Evolutionary conservation across 108 stramenopile genomes (phyloP), one percentile per base, ranked within the genome.

Genomic region (Nannochloropsis gaditana): DNA sequence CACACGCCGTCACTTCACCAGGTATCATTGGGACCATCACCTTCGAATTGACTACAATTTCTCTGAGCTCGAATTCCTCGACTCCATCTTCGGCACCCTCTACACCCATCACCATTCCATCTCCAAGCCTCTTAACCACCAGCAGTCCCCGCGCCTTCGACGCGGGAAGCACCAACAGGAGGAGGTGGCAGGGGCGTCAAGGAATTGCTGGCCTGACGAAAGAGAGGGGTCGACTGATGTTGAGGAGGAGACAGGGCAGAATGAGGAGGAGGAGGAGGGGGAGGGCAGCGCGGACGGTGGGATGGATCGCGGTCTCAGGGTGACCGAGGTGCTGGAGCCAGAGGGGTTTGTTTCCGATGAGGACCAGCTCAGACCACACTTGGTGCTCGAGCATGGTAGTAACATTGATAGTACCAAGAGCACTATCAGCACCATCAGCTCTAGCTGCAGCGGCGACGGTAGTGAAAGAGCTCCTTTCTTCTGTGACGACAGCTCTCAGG

Each of bases 11-110:
- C 59, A 3, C 59, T 3, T n/a, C 1, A 15, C 6, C n/a, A 73
- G 59, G 59, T 73, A 73, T n/a, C 59, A 73, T n/a, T 73, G 59
- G 59, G 59, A 73, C 8, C 59, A 73, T n/a, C 59, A 73, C 59
- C 59, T 73, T 15, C 59, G 59, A 4, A 73, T 73, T n/a, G 59
- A 73, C 59, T 73, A 73, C 59, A 73, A 73, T n/a, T 73, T 73
- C n/a, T 73, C 59, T 15, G 59, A 73, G 59, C 59, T 73, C 19
- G 59, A 73, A n/a, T 73, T 73, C 8, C 59, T 73, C 19, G 59
- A 73, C 59, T 73, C 59, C 0, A 73, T 73, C 19, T 73, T 73
- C 6, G 59, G 59, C 19, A 73, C 59, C 4, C 59, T 73, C 8
- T 73, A 73, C 59, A 73, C 59, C 59, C 59, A 73, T n/a, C 59